Conservation (phyloP, 2,329 filamentous ascomycete genomes). For the Eutypa lata region DNA sequence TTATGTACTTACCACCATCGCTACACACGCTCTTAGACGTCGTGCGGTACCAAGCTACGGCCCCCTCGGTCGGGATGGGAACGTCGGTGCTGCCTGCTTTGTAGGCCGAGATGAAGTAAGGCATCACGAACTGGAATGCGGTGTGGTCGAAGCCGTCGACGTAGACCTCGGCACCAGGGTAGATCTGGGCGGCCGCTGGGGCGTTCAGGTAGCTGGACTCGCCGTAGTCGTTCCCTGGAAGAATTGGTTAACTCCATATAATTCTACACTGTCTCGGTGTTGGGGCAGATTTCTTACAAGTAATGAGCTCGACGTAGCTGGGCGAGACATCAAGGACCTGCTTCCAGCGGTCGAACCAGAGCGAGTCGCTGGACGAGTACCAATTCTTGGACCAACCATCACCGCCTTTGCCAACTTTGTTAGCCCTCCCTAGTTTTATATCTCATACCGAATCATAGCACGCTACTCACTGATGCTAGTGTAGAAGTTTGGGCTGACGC, state of each 20-base stretch:
- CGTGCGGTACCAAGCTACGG: slow-evolving; percentile 27
- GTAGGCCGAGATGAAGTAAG: slow-evolving; percentile 48
- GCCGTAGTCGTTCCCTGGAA: slow-evolving; percentile 53
- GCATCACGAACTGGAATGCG: slow-evolving; percentile 45
- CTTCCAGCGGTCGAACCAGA: slow-evolving; percentile 56
- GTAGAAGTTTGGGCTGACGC: slow-evolving; percentile 38
- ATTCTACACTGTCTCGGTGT: neutral
- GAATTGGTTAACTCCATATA: slow-evolving; percentile 5
- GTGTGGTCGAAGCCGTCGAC: slow-evolving; percentile 45
- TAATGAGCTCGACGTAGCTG: slow-evolving; percentile 52
- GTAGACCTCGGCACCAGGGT: slow-evolving; percentile 45
- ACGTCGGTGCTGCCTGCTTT: slow-evolving; percentile 39
- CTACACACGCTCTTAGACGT: slow-evolving; percentile 26
- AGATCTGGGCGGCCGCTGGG: slow-evolving; percentile 39
- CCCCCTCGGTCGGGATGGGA: slow-evolving; percentile 20
- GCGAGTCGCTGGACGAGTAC: slow-evolving; percentile 50
- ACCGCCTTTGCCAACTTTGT: slow-evolving; percentile 16
- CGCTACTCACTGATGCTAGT: slow-evolving; percentile 23
- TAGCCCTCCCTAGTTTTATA: no score
- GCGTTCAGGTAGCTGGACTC: slow-evolving; percentile 56
- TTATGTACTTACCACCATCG: slow-evolving; percentile 32
- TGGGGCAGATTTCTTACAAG: slow-evolving; percentile 34
- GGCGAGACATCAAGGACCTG: slow-evolving; percentile 48
- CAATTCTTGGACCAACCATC: slow-evolving; percentile 38
- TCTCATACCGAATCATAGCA: no score